Evolutionary conservation across 768 basidiomycete genomes (phyloP).

Genomic region (Albatrellus ellisii): DNA sequence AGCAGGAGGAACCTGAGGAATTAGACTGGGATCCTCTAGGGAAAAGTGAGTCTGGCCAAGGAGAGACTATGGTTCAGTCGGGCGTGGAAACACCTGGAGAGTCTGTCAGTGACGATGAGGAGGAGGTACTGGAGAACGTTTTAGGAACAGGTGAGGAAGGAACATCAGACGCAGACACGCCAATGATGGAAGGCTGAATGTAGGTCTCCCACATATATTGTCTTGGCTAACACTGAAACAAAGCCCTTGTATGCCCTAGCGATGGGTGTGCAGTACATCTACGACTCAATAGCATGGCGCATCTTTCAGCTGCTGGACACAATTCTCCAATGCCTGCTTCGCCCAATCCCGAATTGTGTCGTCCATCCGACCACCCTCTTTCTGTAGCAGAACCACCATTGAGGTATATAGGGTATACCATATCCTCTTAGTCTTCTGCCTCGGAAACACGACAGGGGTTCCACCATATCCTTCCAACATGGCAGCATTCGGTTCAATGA

Average conservation of each 20-base stretch:
- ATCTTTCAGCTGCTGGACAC: conserved; percentile 30
- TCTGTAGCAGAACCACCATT: conserved; percentile 31
- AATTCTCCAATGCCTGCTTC: conserved; percentile 18
- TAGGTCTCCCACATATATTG: not conserved
- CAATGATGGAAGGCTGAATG: conserved; percentile 6
- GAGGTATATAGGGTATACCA: conserved; percentile 69
- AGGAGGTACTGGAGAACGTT: conserved; percentile 13
- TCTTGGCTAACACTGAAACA: not conserved
- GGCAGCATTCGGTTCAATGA: conserved; percentile 37
- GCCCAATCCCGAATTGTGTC: conserved; percentile 27
- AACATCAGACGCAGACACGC: conserved; percentile 10
- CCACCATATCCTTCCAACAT: conserved; percentile 51
- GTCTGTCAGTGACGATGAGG: conserved; percentile 14
- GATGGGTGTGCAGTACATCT: not conserved
- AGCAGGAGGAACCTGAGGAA: conserved; percentile 70
- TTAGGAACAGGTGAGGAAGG: conserved; percentile 10
- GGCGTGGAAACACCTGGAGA: too few species aligned
- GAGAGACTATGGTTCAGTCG: too few species aligned
- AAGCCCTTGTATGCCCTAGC: not conserved
- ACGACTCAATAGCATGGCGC: conserved; percentile 32
- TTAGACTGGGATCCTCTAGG: too few species aligned
- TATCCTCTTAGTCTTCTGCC: conserved; percentile 62
- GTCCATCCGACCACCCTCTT: conserved; percentile 20
- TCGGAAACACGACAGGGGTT: conserved; percentile 36
- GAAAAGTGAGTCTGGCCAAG: too few species aligned